These are phyloP conservation scores for Penicillium daleae DNA, from an alignment of 495 filamentous ascomycete species.

Conservation along the genomic window DNA sequence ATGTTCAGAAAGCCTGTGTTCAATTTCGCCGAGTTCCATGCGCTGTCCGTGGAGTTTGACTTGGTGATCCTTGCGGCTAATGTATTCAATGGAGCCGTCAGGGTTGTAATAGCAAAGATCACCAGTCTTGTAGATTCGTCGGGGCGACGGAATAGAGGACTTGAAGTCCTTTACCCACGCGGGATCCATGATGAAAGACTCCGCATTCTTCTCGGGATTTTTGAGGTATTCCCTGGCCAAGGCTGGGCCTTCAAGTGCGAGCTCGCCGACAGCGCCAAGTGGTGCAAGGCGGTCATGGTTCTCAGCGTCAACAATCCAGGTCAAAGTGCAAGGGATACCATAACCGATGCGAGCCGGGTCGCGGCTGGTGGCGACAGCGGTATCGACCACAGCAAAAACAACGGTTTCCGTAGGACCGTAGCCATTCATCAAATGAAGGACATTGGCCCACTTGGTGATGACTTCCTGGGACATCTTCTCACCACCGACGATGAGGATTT, in stretches of 20 bases:
- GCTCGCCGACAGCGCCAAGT: constrained; percentile 57
- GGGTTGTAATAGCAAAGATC: constrained; percentile 57
- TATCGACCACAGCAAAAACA: constrained; percentile 44
- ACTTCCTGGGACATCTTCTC: constrained; percentile 54
- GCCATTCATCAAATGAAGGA: constrained; percentile 54
- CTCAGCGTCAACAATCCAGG: constrained; percentile 60
- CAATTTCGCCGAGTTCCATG: constrained; percentile 62
- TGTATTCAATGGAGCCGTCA: constrained; percentile 54
- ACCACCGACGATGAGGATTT: constrained; percentile 50
- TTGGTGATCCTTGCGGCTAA: constrained; percentile 68
- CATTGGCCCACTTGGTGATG: constrained; percentile 57
- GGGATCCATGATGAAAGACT: constrained; percentile 48
- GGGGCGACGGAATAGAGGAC: constrained; percentile 26
- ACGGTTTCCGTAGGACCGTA: constrained; percentile 64
- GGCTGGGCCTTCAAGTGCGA: constrained; percentile 53
- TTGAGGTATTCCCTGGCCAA: constrained; percentile 58
- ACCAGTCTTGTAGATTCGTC: constrained; percentile 52
- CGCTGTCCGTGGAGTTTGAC: constrained; percentile 71
- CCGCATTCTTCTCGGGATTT: constrained; percentile 54
- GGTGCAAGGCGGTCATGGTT: constrained; percentile 52
- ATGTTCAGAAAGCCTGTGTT: constrained; percentile 43
- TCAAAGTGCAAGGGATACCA: constrained; percentile 46
- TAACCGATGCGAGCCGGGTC: constrained; percentile 54
- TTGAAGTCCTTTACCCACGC: constrained; percentile 38
- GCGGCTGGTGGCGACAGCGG: constrained; percentile 32